Base-by-base conservation (phyloP, 2,329 filamentous ascomycete genomes). In the Myriosclerotinia curreyana region DNA sequence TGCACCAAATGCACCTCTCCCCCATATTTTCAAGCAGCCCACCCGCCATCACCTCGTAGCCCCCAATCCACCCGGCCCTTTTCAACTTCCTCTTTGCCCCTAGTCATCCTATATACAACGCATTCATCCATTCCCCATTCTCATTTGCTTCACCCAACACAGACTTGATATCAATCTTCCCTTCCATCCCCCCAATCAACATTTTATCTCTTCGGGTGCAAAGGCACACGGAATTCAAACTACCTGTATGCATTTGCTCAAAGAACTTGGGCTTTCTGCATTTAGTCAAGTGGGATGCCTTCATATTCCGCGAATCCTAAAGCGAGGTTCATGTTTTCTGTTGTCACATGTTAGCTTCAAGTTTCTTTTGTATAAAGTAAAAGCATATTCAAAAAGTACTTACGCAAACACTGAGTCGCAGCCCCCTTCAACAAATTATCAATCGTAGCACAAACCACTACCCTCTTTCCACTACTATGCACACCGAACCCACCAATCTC, bases 401-500 rank as follows among this genome's bases (percentile, higher is more conserved):
- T 83, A 92, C 89, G 93, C 76, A 96, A 79, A 79, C 92, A 96
- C 77, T 96, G 93, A 14, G 93, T 96, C 8, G 91, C 91, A 62
- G 93, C 93, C 66, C 93, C 93, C 85, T 97, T 97, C 71, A 95
- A 82, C 70, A 97, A 79, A 78, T 97, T 96, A 78, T 97, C 93
- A 73, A 97, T 96, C 3, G 91, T 96, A 22, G 89, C 91, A 74
- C 93, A 96, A 68, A 98, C 85, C n/a, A 98, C 94, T 0, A 96
- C 93, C 60, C 95, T 84, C 84, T 92, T 95, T 65, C 94, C 94
- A 28, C 85, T 87, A 70, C 85, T 91, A 79, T 97, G 89, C 48
- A 97, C 92, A n/a, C 91, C 92, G 73, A 98, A 98, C 0, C 91
- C 93, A 66, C 95, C 95, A 76, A 99, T 92, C 79, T 98, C 93